These are phyloP conservation scores for Paraglomus occultum DNA, from an alignment of 192 early-diverging fungal genomes.

Conservation along the genomic window DNA sequence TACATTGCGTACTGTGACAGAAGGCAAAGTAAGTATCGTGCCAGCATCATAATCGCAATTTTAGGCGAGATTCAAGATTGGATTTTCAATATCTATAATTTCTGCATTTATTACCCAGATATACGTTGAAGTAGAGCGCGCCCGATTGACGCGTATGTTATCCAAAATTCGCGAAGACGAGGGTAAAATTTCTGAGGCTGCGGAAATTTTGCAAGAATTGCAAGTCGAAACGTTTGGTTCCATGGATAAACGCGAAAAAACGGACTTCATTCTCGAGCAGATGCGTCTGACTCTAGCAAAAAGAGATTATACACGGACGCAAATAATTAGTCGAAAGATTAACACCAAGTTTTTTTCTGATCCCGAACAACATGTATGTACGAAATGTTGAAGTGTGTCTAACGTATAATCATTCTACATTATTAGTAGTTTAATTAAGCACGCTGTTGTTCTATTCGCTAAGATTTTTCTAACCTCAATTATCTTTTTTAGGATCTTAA, in stretches of 20 bases:
- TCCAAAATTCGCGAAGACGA: slow-evolving; percentile 88
- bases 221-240: slow-evolving; percentile 99
- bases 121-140: slow-evolving; percentile 98
- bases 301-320: slow-evolving; percentile 86
- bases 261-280: slow-evolving; percentile 98
- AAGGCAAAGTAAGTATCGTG: slow-evolving; percentile 76
- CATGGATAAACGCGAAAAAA: slow-evolving; percentile 99
- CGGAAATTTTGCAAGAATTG: slow-evolving; percentile 93
- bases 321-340: slow-evolving; percentile 96
- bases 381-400: not conserved
- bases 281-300: slow-evolving; percentile 94
- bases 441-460: not conserved
- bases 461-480: slow-evolving; percentile 8
- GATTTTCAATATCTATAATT: not conserved
- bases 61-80: not conserved
- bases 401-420: not conserved
- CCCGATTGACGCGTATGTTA: slow-evolving; percentile 87
- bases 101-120: slow-evolving; percentile 54
- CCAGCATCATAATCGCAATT: not conserved
- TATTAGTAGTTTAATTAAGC: not conserved
- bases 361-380: slow-evolving; percentile 68
- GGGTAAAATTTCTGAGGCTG: slow-evolving; percentile 87
- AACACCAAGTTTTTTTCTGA: slow-evolving; percentile 92
- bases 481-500: slow-evolving; percentile 72
- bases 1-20: slow-evolving; percentile 90